phyloP scores from a whole-genome alignment of 768 basidiomycete genomes.

The Russula ochroleuca region DNA sequence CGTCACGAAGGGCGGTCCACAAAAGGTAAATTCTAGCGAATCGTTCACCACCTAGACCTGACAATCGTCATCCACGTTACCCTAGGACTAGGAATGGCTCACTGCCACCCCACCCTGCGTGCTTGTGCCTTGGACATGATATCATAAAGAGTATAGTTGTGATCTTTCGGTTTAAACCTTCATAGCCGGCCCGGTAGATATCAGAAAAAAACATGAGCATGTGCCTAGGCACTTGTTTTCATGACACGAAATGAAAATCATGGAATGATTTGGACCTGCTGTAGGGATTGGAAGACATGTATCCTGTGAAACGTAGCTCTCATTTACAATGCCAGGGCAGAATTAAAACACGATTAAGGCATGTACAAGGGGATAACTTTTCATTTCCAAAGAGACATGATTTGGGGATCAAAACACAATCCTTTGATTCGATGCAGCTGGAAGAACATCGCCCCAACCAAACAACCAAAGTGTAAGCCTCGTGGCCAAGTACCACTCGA shows the following conservation, averaged over 20 bases:
- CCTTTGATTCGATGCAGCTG: background rate
- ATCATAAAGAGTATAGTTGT: background rate
- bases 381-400: conserved; percentile 2
- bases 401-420: background rate
- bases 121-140: background rate
- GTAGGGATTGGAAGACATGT: background rate
- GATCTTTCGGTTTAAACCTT: background rate
- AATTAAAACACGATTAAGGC: background rate
- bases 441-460: too few species aligned
- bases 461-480: too few species aligned
- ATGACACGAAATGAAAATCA: conserved; percentile 9
- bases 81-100: too few species aligned
- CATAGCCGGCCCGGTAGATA: background rate
- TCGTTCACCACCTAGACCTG: background rate
- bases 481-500: background rate
- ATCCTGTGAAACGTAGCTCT: conserved; percentile 2
- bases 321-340: background rate
- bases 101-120: background rate
- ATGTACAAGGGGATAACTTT: background rate
- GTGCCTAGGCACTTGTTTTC: background rate
- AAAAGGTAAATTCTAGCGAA: conserved; percentile 12
- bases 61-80: background rate
- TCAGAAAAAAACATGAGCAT: background rate
- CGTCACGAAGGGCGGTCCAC: conserved; percentile 4
- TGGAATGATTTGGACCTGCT: conserved; percentile 1